phyloP scores from a whole-genome alignment of 179 eudicot genomes.

The Heliamphora pulchella region DNA sequence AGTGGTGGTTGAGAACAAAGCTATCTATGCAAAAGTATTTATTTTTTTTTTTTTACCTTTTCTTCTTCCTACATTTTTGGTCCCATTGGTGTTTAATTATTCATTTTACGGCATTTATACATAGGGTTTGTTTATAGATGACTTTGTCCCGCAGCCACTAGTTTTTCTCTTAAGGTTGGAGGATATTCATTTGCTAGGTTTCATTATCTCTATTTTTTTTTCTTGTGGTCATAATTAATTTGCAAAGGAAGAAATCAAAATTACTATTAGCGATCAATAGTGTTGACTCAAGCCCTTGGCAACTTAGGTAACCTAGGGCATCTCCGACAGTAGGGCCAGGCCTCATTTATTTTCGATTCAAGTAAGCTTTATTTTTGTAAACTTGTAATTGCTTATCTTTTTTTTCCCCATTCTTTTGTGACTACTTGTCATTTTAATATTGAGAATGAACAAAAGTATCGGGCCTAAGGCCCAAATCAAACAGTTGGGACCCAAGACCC shows the following conservation, averaged over 20 bases:
- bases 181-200: not conserved
- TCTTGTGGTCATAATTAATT: not conserved
- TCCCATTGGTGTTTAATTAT: conserved; percentile 7
- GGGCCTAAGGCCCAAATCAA: too few relatives aligned
- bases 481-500: too few relatives aligned
- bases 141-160: not conserved
- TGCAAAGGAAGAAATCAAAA: not conserved
- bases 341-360: too few relatives aligned
- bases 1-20: conserved; percentile 16
- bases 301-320: too few relatives aligned
- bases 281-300: too few relatives aligned
- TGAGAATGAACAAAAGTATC: too few relatives aligned
- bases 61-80: not conserved
- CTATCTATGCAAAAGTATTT: not conserved
- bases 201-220: not conserved
- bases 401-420: too few relatives aligned
- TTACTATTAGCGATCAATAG: too few relatives aligned
- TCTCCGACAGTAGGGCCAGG: too few relatives aligned
- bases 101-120: conserved; percentile 4
- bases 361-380: too few relatives aligned
- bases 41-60: not conserved
- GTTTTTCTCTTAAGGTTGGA: not conserved
- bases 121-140: not conserved
- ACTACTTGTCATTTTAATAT: too few relatives aligned
- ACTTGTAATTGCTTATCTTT: too few relatives aligned